A percentile compares a stretch with the other conserved stretches of the same genome.
phyloP scores from a whole-genome alignment of 163 green algal genomes.

The Chlorella variabilis region DNA sequence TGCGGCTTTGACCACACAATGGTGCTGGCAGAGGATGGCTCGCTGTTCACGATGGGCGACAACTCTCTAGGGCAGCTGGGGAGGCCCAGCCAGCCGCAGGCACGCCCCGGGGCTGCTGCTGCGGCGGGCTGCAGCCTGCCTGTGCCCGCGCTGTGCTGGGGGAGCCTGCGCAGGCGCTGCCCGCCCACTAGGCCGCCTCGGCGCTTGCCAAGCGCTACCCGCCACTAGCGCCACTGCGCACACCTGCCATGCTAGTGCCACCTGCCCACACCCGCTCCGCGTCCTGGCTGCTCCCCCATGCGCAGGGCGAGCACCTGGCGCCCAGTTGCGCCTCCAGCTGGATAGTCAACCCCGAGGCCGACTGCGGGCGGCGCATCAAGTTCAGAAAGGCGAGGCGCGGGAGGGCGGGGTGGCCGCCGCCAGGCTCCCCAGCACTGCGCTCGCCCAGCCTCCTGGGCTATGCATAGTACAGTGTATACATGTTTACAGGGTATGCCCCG shows the following conservation, averaged over 20 bases:
- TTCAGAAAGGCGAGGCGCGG: neutral
- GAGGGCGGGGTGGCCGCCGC: too few species aligned
- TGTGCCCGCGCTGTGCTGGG: too few species aligned
- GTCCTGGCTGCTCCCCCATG: neutral
- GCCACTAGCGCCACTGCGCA: too few species aligned
- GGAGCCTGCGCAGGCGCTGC: too few species aligned
- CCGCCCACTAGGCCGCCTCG: too few species aligned
- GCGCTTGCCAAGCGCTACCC: too few species aligned
- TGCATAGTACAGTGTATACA: too few species aligned
- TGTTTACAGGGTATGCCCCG: too few species aligned
- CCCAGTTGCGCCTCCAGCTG: neutral
- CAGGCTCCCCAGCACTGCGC: neutral
- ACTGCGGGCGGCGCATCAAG: constrained; percentile 6
- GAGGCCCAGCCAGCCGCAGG: neutral
- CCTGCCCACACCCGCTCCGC: too few species aligned
- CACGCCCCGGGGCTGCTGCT: neutral
- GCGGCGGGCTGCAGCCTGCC: too few species aligned
- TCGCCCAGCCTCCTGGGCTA: neutral
- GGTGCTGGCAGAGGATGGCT: constrained; percentile 35
- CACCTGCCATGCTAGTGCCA: too few species aligned
- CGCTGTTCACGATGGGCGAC: constrained; percentile 50
- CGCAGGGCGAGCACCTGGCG: constrained; percentile 10
- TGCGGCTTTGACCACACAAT: constrained; percentile 57
- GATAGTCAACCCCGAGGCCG: constrained; percentile 14
- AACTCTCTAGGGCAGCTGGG: constrained; percentile 53